Evolutionary conservation across 2,329 filamentous ascomycete species (phyloP).

Genomic region (Metarhizium anisopliae): DNA sequence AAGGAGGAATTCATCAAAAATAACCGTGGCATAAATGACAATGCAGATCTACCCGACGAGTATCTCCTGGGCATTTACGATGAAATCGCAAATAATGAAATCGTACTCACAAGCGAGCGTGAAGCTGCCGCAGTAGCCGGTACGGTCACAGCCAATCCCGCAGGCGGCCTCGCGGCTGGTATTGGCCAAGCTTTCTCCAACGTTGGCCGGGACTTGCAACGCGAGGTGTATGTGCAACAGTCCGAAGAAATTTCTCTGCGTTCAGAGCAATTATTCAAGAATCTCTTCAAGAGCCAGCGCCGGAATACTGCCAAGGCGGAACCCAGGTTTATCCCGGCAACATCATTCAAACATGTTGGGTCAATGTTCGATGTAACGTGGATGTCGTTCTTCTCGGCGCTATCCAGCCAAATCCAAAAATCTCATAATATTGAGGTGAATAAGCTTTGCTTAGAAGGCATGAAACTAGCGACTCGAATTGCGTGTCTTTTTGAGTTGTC

Average conservation of each 20-base stretch:
- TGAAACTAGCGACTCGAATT: constrained; percentile 88
- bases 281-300: constrained; percentile 80
- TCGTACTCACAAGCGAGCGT: constrained; percentile 86
- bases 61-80: constrained; percentile 87
- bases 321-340: constrained; percentile 79
- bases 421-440: constrained; percentile 89
- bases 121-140: constrained; percentile 80
- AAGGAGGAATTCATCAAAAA: constrained; percentile 99
- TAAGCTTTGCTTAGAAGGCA: constrained; percentile 85
- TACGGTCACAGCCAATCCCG: constrained; percentile 45
- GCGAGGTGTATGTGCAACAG: constrained; percentile 89
- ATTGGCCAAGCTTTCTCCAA: constrained; percentile 86
- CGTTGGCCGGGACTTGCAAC: constrained; percentile 80
- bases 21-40: constrained; percentile 96
- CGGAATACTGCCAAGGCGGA: constrained; percentile 63
- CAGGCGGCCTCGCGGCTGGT: constrained; percentile 63
- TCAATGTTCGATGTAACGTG: constrained; percentile 98
- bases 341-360: constrained; percentile 88
- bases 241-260: constrained; percentile 80
- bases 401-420: constrained; percentile 90
- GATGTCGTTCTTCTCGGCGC: constrained; percentile 97
- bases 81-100: constrained; percentile 85
- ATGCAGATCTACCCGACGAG: constrained; percentile 83
- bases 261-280: constrained; percentile 82
- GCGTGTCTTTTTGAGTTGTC: constrained; percentile 89